Evolutionary conservation across 345 rosid genomes (phyloP).

Genomic region (Jatropha curcas): DNA sequence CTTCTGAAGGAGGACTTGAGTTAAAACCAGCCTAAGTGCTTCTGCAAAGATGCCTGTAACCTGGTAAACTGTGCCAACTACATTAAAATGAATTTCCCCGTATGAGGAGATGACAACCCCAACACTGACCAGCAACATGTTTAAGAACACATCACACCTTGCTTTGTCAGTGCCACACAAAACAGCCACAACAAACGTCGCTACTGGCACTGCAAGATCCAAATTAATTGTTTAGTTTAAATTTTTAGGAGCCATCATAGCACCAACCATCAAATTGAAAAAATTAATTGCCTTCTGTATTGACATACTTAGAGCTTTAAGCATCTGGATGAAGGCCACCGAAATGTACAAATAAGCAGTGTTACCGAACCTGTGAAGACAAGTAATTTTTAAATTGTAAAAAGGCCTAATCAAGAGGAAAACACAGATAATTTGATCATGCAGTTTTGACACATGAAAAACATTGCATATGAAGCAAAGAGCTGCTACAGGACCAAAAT

Average conservation of each 20-base stretch:
- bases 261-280: constrained; percentile 4
- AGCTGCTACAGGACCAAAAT: too few relatives aligned
- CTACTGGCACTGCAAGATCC: constrained; percentile 89
- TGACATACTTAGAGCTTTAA: constrained; percentile 89
- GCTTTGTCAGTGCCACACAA: constrained; percentile 89
- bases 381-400: constrained; percentile 15
- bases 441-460: not conserved
- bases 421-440: not conserved
- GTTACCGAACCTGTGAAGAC: constrained; percentile 79
- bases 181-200: constrained; percentile 85
- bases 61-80: constrained; percentile 90
- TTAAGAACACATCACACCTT: constrained; percentile 84
- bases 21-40: constrained; percentile 94
- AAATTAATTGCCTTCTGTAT: constrained; percentile 16
- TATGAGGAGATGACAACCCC: constrained; percentile 95
- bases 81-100: constrained; percentile 93
- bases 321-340: constrained; percentile 99
- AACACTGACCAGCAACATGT: constrained; percentile 94
- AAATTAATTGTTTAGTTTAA: constrained; percentile 27
- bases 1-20: constrained; percentile 93
- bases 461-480: not conserved
- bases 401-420: too few relatives aligned
- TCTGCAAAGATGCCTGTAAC: constrained; percentile 96
- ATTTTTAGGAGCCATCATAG: constrained; percentile 26
- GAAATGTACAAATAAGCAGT: constrained; percentile 91